A percentile compares a stretch with the other conserved stretches of the same genome.
Conservation (phyloP, 208 protist genomes). For the Leishmania tropica region DNA sequence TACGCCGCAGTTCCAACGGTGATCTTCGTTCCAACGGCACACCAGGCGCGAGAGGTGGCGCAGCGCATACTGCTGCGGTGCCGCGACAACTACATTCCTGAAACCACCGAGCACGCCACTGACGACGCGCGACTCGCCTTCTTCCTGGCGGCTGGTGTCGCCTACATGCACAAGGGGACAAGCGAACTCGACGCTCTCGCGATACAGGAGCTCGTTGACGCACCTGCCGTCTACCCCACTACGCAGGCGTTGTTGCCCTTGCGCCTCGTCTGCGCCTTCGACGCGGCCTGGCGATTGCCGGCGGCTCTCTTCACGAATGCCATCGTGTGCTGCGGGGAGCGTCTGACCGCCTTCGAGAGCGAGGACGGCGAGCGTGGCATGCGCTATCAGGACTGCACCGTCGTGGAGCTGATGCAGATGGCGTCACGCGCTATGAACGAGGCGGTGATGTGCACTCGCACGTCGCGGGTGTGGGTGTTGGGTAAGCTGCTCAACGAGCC, state of each 20-base stretch:
- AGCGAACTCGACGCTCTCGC: constrained; percentile 61
- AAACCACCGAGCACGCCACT: constrained; percentile 21
- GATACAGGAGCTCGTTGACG: constrained; percentile 59
- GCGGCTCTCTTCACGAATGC: constrained; percentile 70
- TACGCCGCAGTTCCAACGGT: constrained; percentile 64
- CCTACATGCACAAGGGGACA: constrained; percentile 75
- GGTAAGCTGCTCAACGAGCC: constrained; percentile 74
- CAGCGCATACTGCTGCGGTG: constrained; percentile 75
- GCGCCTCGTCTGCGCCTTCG: constrained; percentile 77
- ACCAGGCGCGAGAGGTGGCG: constrained; percentile 67
- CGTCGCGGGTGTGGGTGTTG: constrained; percentile 75
- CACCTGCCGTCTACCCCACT: constrained; percentile 47
- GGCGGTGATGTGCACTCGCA: constrained; percentile 66
- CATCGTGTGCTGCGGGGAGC: constrained; percentile 78
- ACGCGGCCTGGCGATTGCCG: constrained; percentile 78
- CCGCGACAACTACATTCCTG: constrained; percentile 72
- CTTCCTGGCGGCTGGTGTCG: constrained; percentile 72
- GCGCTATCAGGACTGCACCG: constrained; percentile 52
- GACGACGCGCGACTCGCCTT: constrained; percentile 57
- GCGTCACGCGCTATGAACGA: constrained; percentile 69
- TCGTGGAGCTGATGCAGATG: constrained; percentile 80
- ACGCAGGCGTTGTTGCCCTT: constrained; percentile 62
- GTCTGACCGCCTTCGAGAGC: constrained; percentile 27
- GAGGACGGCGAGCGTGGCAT: constrained; percentile 28
- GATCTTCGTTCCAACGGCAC: constrained; percentile 70